Evolutionary conservation across 768 basidiomycete species (phyloP).

Genomic region (Boletus speciosus): DNA sequence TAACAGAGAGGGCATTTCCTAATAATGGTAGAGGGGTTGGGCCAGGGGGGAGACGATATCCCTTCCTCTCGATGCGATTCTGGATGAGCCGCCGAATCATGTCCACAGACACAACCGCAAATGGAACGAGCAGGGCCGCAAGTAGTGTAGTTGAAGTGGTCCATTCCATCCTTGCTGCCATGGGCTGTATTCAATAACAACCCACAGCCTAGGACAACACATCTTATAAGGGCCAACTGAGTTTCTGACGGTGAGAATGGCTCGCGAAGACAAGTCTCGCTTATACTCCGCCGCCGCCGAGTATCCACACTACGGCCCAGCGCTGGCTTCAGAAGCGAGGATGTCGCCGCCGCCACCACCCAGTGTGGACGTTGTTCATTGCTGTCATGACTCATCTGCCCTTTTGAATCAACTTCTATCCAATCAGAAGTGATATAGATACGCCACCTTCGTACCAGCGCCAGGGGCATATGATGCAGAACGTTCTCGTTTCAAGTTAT

Average conservation of each 20-base stretch:
- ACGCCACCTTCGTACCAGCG: too few species aligned
- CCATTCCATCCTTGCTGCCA: conserved; percentile 6
- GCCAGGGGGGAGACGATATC: conserved; percentile 18
- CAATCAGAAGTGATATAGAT: neutral
- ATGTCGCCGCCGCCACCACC: neutral
- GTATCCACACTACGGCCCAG: too few species aligned
- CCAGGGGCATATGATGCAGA: too few species aligned
- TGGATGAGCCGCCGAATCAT: conserved; percentile 2
- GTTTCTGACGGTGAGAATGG: too few species aligned
- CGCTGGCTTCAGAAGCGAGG: neutral
- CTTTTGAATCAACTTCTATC: neutral
- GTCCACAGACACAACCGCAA: neutral
- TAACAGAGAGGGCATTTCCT: conserved; percentile 17
- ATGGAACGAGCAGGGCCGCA: conserved; percentile 2
- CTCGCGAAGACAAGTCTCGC: too few species aligned
- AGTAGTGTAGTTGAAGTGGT: conserved; percentile 5
- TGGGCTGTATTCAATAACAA: neutral
- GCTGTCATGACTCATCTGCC: neutral
- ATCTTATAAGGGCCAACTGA: conserved; percentile 1
- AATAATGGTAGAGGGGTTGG: conserved; percentile 18
- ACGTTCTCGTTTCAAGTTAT: too few species aligned
- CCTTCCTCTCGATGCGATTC: conserved; percentile 9
- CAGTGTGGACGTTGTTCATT: neutral
- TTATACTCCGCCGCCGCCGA: too few species aligned
- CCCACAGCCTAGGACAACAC: neutral